These are phyloP conservation scores for Agrocybe pediades DNA, from an alignment of 768 basidiomycete genomes.

Conservation along the genomic window DNA sequence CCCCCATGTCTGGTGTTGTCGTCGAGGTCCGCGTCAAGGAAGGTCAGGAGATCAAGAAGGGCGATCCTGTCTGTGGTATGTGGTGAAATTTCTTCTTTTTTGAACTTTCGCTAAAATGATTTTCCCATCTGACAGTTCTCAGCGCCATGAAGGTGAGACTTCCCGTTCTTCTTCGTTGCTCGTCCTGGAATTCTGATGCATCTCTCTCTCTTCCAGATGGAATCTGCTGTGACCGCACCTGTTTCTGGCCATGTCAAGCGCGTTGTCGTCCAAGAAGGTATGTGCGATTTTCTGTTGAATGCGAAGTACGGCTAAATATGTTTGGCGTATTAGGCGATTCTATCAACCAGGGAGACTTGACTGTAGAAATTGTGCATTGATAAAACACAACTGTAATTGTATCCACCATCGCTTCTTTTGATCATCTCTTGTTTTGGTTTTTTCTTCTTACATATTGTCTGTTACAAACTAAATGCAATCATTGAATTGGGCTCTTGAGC, in stretches of 20 bases:
- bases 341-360: conserved; percentile 91
- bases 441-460: background rate
- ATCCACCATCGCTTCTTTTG: background rate
- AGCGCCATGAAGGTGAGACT: conserved; percentile 92
- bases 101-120: conserved; percentile 21
- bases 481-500: background rate
- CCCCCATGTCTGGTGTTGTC: conserved; percentile 97
- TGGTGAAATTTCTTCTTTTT: conserved; percentile 21
- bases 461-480: background rate
- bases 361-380: conserved; percentile 71
- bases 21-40: conserved; percentile 98
- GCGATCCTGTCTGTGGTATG: conserved; percentile 91
- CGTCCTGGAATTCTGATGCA: conserved; percentile 13
- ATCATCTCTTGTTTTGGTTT: background rate
- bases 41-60: conserved; percentile 96
- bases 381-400: background rate
- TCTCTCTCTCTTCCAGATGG: conserved; percentile 70
- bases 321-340: conserved; percentile 68
- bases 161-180: conserved; percentile 7
- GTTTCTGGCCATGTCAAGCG: conserved; percentile 97
- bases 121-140: conserved; percentile 55
- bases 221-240: conserved; percentile 93
- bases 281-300: conserved; percentile 3
- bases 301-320: background rate
- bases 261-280: conserved; percentile 87